Base-by-base conservation (phyloP, 2,329 filamentous ascomycete species). In the Stachybotrys elegans region DNA sequence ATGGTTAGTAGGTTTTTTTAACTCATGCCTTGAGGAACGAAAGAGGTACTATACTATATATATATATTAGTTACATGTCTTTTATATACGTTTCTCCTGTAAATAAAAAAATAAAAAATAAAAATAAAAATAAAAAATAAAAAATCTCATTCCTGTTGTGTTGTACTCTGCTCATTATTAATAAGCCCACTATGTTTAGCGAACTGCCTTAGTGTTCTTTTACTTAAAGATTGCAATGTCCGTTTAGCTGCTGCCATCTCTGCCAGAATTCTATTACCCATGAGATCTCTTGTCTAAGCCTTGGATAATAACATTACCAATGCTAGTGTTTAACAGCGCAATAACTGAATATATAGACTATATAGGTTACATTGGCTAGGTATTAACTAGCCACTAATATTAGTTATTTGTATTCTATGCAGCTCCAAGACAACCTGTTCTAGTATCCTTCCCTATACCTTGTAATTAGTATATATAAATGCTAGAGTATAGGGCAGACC, bases 1-100 rank as follows among this genome's bases (percentile, higher is more conserved):
- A n/a, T n/a, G n/a, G n/a, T n/a, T 34, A 34, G 17, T 34, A 34
- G 31, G 31, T 34, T 34, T 34, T 12, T 39, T 37, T 23, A n/a
- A n/a, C n/a, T n/a, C n/a, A n/a, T n/a, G n/a, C n/a, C n/a, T n/a
- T n/a, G n/a, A n/a, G n/a, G n/a, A n/a, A n/a, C n/a, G n/a, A n/a
- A n/a, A n/a, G n/a, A n/a, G n/a, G n/a, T n/a, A n/a, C n/a, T n/a
- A n/a, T n/a, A n/a, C n/a, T n/a, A n/a, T n/a, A n/a, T n/a, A n/a
- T n/a, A n/a, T n/a, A n/a, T n/a, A n/a, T n/a, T n/a, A n/a, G n/a
- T n/a, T n/a, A n/a, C n/a, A n/a, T n/a, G n/a, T n/a, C n/a, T n/a
- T n/a, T n/a, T n/a, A n/a, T n/a, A n/a, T n/a, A n/a, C n/a, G n/a
- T n/a, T n/a, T n/a, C n/a, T n/a, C n/a, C n/a, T n/a, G n/a, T n/a